These are phyloP conservation scores for Spathaspora hagerdaliae DNA, from an alignment of 805 yeast genomes.

Conservation along the genomic window DNA sequence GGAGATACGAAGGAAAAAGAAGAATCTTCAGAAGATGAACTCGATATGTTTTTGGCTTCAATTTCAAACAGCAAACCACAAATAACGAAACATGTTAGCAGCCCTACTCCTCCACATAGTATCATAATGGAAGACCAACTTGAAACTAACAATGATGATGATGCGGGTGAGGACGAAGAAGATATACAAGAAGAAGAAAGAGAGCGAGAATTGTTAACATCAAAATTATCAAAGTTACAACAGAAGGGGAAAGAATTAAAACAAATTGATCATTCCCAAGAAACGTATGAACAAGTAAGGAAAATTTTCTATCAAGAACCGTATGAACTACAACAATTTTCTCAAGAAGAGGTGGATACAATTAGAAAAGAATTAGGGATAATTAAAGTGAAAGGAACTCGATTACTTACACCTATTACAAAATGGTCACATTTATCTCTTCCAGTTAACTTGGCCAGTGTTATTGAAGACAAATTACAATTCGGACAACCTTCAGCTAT, in stretches of 20 bases:
- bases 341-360: conserved; percentile 52
- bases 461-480: conserved; percentile 46
- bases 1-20: conserved; percentile 19
- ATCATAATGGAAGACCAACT: neutral
- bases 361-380: conserved; percentile 54
- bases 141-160: conserved; percentile 6
- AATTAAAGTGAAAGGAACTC: conserved; percentile 59
- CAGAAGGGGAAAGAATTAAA: conserved; percentile 50
- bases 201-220: conserved; percentile 29
- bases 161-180: conserved; percentile 19
- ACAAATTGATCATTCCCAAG: conserved; percentile 40
- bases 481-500: conserved; percentile 77
- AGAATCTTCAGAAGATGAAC: conserved; percentile 32
- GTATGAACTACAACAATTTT: conserved; percentile 43
- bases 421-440: conserved; percentile 84
- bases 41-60: conserved; percentile 16
- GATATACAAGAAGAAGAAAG: conserved; percentile 33
- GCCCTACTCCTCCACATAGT: neutral
- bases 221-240: conserved; percentile 38
- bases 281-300: conserved; percentile 50
- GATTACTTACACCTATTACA: conserved; percentile 60
- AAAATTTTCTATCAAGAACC: conserved; percentile 64
- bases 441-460: conserved; percentile 51
- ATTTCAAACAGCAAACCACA: neutral
- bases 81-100: conserved; percentile 3